phyloP scores from a whole-genome alignment of 164 flowering plant genomes.

The Dillenia turbinata region DNA sequence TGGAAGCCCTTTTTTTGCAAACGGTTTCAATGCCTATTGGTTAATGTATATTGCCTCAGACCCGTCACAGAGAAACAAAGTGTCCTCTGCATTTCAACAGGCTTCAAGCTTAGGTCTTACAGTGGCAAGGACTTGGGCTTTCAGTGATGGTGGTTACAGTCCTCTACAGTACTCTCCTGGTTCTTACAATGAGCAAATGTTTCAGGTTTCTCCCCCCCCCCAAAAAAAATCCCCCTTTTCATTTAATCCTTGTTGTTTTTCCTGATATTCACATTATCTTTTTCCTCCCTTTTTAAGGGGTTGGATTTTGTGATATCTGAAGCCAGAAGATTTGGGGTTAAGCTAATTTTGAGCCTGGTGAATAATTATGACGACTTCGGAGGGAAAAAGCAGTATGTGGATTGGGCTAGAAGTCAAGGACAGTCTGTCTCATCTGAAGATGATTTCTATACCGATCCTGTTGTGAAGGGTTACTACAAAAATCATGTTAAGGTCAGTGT shows the following conservation, averaged over 20 bases:
- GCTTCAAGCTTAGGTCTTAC: slow-evolving; percentile 58
- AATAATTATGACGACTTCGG: slow-evolving; percentile 66
- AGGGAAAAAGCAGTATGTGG: slow-evolving; percentile 72
- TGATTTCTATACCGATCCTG: slow-evolving; percentile 67
- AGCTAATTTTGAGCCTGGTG: slow-evolving; percentile 63
- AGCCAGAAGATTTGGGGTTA: slow-evolving; percentile 63
- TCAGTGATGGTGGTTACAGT: slow-evolving; percentile 60
- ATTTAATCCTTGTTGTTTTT: not conserved
- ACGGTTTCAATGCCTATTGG: slow-evolving; percentile 97
- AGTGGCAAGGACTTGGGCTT: slow-evolving; percentile 82
- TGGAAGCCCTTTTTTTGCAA: slow-evolving; percentile 59
- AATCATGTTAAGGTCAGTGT: slow-evolving; percentile 59
- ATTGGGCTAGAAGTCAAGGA: slow-evolving; percentile 74
- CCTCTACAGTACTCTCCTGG: slow-evolving; percentile 79
- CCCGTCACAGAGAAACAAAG: slow-evolving; percentile 52
- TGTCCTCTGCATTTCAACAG: slow-evolving; percentile 53
- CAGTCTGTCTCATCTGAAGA: slow-evolving; percentile 54
- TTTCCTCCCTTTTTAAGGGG: slow-evolving; percentile 18
- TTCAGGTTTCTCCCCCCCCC: slow-evolving; percentile 38
- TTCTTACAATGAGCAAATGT: slow-evolving; percentile 67
- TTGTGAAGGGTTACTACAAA: slow-evolving; percentile 59
- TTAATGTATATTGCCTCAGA: slow-evolving; percentile 62
- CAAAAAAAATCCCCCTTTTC: not conserved
- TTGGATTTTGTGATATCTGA: slow-evolving; percentile 68
- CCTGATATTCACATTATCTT: not conserved